Evolutionary conservation across 345 rosid genomes (phyloP).

Genomic region (Melaleuca quinquenervia): DNA sequence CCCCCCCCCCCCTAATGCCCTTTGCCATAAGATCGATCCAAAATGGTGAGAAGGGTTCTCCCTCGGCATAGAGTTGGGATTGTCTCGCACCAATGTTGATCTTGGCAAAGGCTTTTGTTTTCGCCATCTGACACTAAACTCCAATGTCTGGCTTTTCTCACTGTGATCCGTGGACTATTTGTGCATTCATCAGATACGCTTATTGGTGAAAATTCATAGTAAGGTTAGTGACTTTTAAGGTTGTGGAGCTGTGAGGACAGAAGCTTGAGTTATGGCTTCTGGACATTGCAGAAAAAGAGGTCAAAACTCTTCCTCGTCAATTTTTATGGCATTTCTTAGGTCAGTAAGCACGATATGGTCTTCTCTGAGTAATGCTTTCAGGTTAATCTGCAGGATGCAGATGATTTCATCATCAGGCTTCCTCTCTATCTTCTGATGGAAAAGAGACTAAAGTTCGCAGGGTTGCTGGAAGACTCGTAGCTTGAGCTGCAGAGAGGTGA

Average conservation of each 20-base stretch:
- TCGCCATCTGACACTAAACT: constrained; percentile 61
- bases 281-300: constrained; percentile 68
- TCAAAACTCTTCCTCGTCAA: background rate
- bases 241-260: constrained; percentile 68
- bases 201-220: background rate
- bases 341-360: background rate
- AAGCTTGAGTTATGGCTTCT: constrained; percentile 61
- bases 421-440: constrained; percentile 73
- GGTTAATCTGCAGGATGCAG: constrained; percentile 41
- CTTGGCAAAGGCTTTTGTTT: constrained; percentile 68
- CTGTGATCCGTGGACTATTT: background rate
- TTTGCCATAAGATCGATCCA: constrained; percentile 43
- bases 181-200: background rate
- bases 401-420: constrained; percentile 79
- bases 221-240: constrained; percentile 21
- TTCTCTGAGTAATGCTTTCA: background rate
- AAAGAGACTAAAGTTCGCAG: constrained; percentile 80
- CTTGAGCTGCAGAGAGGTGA: constrained; percentile 74
- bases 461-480: constrained; percentile 67
- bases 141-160: background rate
- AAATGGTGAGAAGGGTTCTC: constrained; percentile 86
- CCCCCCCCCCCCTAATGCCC: constrained; percentile 55
- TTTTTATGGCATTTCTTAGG: background rate
- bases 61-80: constrained; percentile 77
- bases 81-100: constrained; percentile 73